Evolutionary conservation across 805 yeast species (phyloP).

Genomic region (Wilhelminamyces savonicus): DNA sequence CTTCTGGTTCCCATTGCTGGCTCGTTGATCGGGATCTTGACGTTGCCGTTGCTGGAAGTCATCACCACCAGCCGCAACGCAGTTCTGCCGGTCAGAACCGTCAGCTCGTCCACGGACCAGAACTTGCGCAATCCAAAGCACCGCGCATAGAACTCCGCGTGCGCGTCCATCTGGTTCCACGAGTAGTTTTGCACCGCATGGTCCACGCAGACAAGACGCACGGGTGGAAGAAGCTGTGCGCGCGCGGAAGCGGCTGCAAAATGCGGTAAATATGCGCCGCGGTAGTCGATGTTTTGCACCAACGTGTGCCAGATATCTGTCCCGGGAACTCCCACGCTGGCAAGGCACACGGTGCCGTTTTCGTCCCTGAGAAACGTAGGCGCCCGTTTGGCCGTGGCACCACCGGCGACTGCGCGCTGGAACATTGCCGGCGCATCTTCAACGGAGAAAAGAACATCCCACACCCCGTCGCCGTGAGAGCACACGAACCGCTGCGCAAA

Average conservation of each 20-base stretch:
- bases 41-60: constrained; percentile 57
- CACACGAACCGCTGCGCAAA: constrained; percentile 19
- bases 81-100: constrained; percentile 62
- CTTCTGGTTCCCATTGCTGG: constrained; percentile 64
- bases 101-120: constrained; percentile 81
- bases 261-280: constrained; percentile 48
- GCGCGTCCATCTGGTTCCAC: constrained; percentile 58
- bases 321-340: constrained; percentile 34
- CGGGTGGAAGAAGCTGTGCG: constrained; percentile 17
- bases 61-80: constrained; percentile 72
- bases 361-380: constrained; percentile 32
- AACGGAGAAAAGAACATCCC: constrained; percentile 67
- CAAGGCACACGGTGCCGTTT: constrained; percentile 46
- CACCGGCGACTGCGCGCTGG: constrained; percentile 41
- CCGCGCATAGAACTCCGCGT: constrained; percentile 53
- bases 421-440: constrained; percentile 41
- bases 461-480: constrained; percentile 74
- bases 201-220: constrained; percentile 47
- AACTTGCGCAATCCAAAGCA: constrained; percentile 70
- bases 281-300: constrained; percentile 40
- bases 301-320: constrained; percentile 72
- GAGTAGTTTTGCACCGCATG: constrained; percentile 78
- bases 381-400: constrained; percentile 38
- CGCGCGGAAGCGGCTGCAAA: constrained; percentile 13
- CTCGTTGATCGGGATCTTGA: constrained; percentile 82